Conservation (phyloP, 2,329 filamentous ascomycete genomes). For the Aspergillus melleus region DNA sequence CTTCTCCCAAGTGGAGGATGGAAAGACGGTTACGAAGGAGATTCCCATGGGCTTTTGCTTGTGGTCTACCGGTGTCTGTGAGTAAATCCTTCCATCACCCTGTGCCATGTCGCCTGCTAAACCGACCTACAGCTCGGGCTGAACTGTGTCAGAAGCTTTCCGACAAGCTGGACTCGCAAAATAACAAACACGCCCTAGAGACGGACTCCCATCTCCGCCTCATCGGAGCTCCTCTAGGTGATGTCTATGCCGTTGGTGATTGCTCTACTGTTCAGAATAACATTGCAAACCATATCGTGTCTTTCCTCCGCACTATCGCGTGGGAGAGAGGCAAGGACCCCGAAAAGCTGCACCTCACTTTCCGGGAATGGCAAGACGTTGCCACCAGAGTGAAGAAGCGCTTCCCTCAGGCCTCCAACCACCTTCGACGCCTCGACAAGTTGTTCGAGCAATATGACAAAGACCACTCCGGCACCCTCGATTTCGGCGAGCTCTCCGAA, state of each 20-base stretch:
- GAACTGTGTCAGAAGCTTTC: constrained; percentile 76
- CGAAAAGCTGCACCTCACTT: constrained; percentile 80
- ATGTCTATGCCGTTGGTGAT: constrained; percentile 95
- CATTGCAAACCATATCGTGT: constrained; percentile 83
- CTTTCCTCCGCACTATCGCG: constrained; percentile 83
- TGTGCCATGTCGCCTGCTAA: constrained; percentile 5
- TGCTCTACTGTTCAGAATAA: constrained; percentile 98
- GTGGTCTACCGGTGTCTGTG: constrained; percentile 89
- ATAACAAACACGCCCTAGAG: constrained; percentile 87
- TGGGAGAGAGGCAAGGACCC: constrained; percentile 92
- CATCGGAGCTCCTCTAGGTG: constrained; percentile 82
- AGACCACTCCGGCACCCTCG: constrained; percentile 87
- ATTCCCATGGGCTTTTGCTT: constrained; percentile 94
- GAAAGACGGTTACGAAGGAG: constrained; percentile 79
- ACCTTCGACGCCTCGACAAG: constrained; percentile 84
- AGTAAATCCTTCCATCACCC: constrained; percentile 19
- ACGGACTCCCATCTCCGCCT: constrained; percentile 92
- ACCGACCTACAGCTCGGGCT: constrained; percentile 61
- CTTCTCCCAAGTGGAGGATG: constrained; percentile 81
- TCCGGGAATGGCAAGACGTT: constrained; percentile 82
- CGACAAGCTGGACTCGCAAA: constrained; percentile 74
- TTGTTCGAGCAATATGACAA: constrained; percentile 91
- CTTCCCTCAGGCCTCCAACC: constrained; percentile 86
- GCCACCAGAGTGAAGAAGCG: constrained; percentile 80
- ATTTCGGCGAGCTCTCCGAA: constrained; percentile 88